Evolutionary conservation across 1,284 basidiomycete species (phyloP).

Genomic region (Gymnopus androsaceus): DNA sequence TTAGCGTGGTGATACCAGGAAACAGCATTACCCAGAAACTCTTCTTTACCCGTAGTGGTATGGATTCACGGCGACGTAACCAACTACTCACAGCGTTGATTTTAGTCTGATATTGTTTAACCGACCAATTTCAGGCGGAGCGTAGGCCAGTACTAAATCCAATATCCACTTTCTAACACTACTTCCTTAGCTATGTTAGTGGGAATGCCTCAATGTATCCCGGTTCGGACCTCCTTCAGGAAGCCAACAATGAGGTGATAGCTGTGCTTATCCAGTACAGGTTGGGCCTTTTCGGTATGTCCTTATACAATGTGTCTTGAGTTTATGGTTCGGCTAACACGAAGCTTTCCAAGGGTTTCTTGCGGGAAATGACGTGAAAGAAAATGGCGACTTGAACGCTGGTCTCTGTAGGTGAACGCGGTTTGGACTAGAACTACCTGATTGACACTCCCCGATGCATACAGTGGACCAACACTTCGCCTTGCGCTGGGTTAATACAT

Average conservation of each 20-base stretch:
- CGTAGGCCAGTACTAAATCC: no score
- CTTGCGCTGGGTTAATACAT: conserved; percentile 29
- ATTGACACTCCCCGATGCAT: not conserved
- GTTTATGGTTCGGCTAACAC: not conserved
- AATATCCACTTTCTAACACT: no score
- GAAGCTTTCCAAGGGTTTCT: conserved; percentile 24
- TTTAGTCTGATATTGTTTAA: no score
- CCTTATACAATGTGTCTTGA: not conserved
- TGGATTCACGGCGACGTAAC: conserved; percentile 46
- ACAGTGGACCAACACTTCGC: conserved; percentile 29
- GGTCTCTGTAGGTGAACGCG: conserved; percentile 24
- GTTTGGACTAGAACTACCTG: not conserved
- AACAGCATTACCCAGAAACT: not conserved
- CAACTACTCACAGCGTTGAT: no score
- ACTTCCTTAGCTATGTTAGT: not conserved
- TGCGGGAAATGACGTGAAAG: conserved; percentile 25
- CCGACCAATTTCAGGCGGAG: no score
- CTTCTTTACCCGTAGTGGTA: conserved; percentile 38
- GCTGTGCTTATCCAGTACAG: conserved; percentile 27
- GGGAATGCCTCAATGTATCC: conserved; percentile 13
- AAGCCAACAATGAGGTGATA: conserved; percentile 20
- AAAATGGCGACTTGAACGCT: conserved; percentile 28
- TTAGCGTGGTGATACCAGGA: conserved; percentile 23
- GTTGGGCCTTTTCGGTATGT: conserved; percentile 36
- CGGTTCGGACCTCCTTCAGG: no score